Evolutionary conservation across 1,139 yeast genomes (phyloP).

Genomic region (Meyerozyma athensensis): DNA sequence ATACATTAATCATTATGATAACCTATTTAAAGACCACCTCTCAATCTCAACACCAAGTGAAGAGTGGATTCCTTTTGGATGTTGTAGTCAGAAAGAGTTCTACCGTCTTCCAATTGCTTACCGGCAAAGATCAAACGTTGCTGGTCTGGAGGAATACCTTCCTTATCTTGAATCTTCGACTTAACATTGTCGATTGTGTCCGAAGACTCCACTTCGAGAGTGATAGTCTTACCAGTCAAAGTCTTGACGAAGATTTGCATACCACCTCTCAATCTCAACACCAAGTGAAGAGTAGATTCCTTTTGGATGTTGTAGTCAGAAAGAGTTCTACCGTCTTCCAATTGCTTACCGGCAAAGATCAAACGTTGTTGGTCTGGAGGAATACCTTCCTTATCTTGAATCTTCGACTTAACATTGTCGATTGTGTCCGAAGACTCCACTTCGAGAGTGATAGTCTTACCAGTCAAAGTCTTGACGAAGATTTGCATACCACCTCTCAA

Average conservation of each 20-base stretch:
- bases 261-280: constrained; percentile 80
- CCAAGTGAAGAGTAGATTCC: constrained; percentile 87
- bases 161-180: constrained; percentile 98
- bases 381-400: constrained; percentile 92
- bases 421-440: constrained; percentile 93
- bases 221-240: constrained; percentile 98
- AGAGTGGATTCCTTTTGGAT: constrained; percentile 99
- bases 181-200: constrained; percentile 99
- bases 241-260: constrained; percentile 99
- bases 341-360: constrained; percentile 91
- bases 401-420: constrained; percentile 90
- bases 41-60: constrained; percentile 95
- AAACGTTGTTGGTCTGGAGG: constrained; percentile 95
- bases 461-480: constrained; percentile 81
- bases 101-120: constrained; percentile 99
- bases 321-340: constrained; percentile 89
- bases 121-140: constrained; percentile 99
- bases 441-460: constrained; percentile 90
- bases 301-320: constrained; percentile 94
- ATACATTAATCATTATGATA: background rate
- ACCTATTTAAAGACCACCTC: constrained; percentile 63
- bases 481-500: constrained; percentile 73
- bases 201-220: constrained; percentile 98
- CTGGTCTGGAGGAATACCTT: constrained; percentile 99
- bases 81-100: constrained; percentile 99